These are phyloP conservation scores for Sphenostylis stenocarpa DNA, from an alignment of 306 rosid genomes.

Conservation along the genomic window DNA sequence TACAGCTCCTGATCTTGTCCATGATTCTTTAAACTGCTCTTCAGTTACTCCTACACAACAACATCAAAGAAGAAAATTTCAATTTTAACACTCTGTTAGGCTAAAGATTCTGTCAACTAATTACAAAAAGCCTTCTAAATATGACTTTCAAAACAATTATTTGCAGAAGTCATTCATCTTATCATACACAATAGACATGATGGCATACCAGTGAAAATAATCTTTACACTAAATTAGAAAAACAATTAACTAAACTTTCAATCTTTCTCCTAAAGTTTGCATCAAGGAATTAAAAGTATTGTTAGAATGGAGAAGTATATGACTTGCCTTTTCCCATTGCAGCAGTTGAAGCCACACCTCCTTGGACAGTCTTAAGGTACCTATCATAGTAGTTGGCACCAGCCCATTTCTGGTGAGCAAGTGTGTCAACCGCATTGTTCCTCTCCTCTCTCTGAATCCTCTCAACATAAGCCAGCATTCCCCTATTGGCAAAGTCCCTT, in stretches of 20 bases:
- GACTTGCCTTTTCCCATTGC: slow-evolving; percentile 97
- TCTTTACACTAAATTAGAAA: no score
- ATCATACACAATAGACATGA: not conserved
- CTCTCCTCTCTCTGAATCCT: slow-evolving; percentile 97
- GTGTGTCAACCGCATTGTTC: slow-evolving; percentile 85
- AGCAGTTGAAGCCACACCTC: slow-evolving; percentile 91
- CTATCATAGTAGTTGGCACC: slow-evolving; percentile 93
- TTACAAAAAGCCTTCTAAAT: not conserved
- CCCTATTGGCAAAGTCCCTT: slow-evolving; percentile 73
- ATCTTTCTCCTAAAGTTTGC: not conserved
- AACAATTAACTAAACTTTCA: not conserved
- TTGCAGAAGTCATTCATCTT: not conserved
- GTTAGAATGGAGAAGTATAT: not conserved
- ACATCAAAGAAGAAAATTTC: not conserved
- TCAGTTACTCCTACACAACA: slow-evolving; percentile 82
- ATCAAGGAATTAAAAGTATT: not conserved
- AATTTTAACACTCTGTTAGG: not conserved
- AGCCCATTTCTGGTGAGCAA: slow-evolving; percentile 98
- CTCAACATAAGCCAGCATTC: slow-evolving; percentile 95
- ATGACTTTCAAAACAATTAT: not conserved
- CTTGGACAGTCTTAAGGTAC: slow-evolving; percentile 95
- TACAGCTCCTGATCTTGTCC: slow-evolving; percentile 80
- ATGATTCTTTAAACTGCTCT: slow-evolving; percentile 87
- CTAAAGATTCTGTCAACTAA: not conserved
- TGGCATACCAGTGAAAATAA: not conserved